Evolutionary conservation across 805 yeast species (phyloP).

Genomic region (Yarrowia porcina): DNA sequence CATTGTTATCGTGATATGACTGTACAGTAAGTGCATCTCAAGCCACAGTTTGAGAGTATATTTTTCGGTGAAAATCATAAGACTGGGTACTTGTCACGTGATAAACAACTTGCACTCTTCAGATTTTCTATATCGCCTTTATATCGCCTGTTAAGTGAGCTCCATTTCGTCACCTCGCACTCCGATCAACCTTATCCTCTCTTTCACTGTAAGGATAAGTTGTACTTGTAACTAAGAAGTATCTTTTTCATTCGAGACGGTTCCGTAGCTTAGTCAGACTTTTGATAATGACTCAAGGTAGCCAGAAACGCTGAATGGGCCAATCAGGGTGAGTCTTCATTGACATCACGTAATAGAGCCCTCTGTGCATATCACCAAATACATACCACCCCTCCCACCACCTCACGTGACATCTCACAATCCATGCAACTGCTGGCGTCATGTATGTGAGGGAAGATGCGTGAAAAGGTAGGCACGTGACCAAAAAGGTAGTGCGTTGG

Average conservation of each 20-base stretch:
- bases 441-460: neutral
- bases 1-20: neutral
- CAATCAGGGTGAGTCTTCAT: too few species aligned
- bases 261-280: too few species aligned
- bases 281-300: neutral
- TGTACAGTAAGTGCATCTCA: neutral
- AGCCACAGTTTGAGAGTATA: neutral
- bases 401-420: slow-evolving; percentile 11
- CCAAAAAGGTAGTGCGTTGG: too few species aligned
- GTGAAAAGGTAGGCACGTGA: neutral
- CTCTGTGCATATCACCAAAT: too few species aligned
- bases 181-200: neutral
- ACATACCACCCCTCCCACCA: neutral
- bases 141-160: too few species aligned
- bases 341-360: too few species aligned
- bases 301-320: too few species aligned
- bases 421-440: slow-evolving; percentile 13
- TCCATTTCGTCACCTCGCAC: neutral
- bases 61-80: too few species aligned
- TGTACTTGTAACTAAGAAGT: too few species aligned
- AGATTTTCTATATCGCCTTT: neutral
- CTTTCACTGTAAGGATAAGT: too few species aligned
- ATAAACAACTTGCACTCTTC: neutral
- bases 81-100: too few species aligned
- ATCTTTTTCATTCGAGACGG: too few species aligned